Base-by-base conservation (phyloP, 2,329 filamentous ascomycete species). In the Paecilomyces sp. region DNA sequence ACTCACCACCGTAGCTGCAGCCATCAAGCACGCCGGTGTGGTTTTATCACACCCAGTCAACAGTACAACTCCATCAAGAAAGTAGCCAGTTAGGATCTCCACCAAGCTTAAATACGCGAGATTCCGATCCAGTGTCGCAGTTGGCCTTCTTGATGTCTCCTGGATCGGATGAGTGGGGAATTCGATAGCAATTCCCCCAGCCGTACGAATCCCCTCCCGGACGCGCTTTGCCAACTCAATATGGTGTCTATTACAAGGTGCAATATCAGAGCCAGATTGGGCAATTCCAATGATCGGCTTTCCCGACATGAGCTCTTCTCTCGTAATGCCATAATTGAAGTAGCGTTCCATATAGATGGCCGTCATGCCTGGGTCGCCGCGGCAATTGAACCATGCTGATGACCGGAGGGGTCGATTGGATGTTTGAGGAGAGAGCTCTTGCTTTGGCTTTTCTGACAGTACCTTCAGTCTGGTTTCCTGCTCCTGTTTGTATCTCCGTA, bases 11-110 rank as follows among this genome's bases (percentile, higher is more conserved):
- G 79, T 81, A 47, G 79, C 79, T 3, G 80, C 80, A 15, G 80
- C 80, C 80, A 82, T 82, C 54, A 82, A 68, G 56, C 74, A 77
- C 11, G 79, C 80, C 12, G 80, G 80, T 0, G 79, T 81, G 3
- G 79, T 82, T 73, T 82, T 82, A 63, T 82, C 80, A 68, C 80
- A 82, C 8, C 80, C 80, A 0, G 80, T 82, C 56, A 82, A 70
- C 25, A 82, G 67, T n/a, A 82, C 80, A 24, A 82, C 76, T 22
- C 80, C 80, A 64, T 82, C 80, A 55, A 82, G 69, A 3, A 77
- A 77, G 68, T 82, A 81, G 0, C 74, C 77, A 59, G 75, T 73
- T 36, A 82, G 69, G 18, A 82, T 66, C 66, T 82, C 80, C n/a
- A 81, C 79, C 25, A 82, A 68, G 8, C 74, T 70, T 24, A 82